A percentile compares a stretch with the other conserved stretches of the same genome.
Conservation (phyloP, 306 rosid species). For the Casuarina cunninghamiana region DNA sequence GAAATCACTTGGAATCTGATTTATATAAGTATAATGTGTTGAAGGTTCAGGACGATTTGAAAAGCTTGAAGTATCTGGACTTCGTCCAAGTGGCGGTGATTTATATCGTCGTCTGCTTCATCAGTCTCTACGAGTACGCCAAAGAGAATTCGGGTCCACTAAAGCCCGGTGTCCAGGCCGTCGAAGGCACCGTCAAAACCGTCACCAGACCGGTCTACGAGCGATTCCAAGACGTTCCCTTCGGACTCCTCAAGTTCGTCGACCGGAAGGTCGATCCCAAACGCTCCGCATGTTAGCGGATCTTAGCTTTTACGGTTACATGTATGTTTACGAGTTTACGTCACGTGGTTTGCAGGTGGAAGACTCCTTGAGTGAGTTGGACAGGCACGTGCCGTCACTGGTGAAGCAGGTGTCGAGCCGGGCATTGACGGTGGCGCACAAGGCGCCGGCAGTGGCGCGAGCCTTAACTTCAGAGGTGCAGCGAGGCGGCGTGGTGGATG, state of each 20-base stretch:
- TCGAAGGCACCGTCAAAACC: conserved; percentile 47
- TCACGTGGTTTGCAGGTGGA: conserved; percentile 36
- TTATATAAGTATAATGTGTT: not conserved
- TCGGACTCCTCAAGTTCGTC: conserved; percentile 41
- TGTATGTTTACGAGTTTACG: not conserved
- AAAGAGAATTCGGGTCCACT: conserved; percentile 56
- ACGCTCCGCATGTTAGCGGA: not conserved
- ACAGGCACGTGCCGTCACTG: conserved; percentile 37
- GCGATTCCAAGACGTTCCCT: conserved; percentile 48
- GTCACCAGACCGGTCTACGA: conserved; percentile 54
- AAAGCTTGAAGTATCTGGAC: conserved; percentile 43
- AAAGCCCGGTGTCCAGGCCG: conserved; percentile 46
- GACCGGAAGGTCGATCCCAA: conserved; percentile 44
- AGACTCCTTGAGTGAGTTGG: conserved; percentile 35
- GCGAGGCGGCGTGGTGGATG: conserved; percentile 38
- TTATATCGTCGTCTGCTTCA: conserved; percentile 33
- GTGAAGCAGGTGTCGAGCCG: conserved; percentile 35
- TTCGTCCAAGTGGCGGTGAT: conserved; percentile 49
- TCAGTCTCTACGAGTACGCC: conserved; percentile 43
- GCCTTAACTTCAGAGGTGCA: conserved; percentile 30
- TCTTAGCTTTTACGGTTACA: not conserved
- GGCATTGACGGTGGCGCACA: conserved; percentile 16
- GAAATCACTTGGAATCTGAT: not conserved
- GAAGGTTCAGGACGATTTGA: conserved; percentile 31
- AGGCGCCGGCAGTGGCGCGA: conserved; percentile 31